Evolutionary conservation across 805 yeast species (phyloP), one percentile per base, ranked within the genome.

Genomic region (Pichia nanzhaoensis): DNA sequence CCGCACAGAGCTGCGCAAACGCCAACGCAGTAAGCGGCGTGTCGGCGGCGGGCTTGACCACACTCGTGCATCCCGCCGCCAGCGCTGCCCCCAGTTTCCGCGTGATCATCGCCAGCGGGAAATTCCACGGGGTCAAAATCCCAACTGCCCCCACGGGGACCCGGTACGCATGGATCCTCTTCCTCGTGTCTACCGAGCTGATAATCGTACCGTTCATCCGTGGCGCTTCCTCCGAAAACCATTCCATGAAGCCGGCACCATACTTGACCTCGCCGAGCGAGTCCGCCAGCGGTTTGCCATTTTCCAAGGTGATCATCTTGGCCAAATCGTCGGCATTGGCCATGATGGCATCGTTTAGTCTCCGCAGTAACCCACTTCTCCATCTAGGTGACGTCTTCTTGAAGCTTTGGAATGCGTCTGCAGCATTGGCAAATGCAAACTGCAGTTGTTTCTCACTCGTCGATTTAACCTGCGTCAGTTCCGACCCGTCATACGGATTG

Each of bases 211-310:
- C 93, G 46, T 75, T 66, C 17, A 74, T 60, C 47, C 89, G 71
- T n/a, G 87, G 82, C 2, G 91, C 90, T 53, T 80, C 85, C 57
- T 82, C 90, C 24, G 91, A 73, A 60, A 78, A 89, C 96, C 96
- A 90, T 59, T 86, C 87, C 59, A 86, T 80, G 61, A 83, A 89
- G 10, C 84, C 74, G 1, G 88, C 85, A 8, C 86, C 80, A 53
- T 80, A 79, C 34, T 56, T 57, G 18, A 84, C 73, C 58, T 85
- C 95, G 2, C 89, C 90, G 35, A 68, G 59, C 13, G 90, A 82
- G 57, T 85, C 93, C 1, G 77, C 73, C 13, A 72, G 63, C 1
- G 90, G 79, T 62, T 85, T 85, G 22, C 95, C 95, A 58, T 84
- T 84, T 57, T 85, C 95, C 50, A 78, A 63, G 6, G 85, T 77